These are phyloP conservation scores for Ophiostoma tasmaniense DNA, from an alignment of 2,329 filamentous ascomycete genomes.

Conservation along the genomic window DNA sequence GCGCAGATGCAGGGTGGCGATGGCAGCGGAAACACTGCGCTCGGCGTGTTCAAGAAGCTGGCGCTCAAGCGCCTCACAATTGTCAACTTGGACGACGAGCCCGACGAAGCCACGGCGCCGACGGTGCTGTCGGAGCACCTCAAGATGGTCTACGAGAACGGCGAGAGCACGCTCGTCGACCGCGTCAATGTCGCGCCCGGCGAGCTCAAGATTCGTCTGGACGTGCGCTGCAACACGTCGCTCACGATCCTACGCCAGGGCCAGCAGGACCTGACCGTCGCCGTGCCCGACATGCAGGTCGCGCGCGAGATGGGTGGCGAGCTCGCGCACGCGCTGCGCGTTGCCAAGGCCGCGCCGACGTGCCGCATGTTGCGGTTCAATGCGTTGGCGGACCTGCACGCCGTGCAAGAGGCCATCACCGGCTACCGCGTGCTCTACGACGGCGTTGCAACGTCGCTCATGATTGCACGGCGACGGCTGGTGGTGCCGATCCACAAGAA, in stretches of 20 bases:
- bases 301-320: constrained; percentile 54
- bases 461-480: constrained; percentile 76
- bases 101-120: constrained; percentile 48
- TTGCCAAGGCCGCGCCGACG: constrained; percentile 49
- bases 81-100: constrained; percentile 61
- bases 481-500: constrained; percentile 92
- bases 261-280: constrained; percentile 69
- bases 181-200: constrained; percentile 72
- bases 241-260: constrained; percentile 62
- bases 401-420: constrained; percentile 70
- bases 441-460: constrained; percentile 62
- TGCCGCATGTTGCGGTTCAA: constrained; percentile 64
- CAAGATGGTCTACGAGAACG: constrained; percentile 65
- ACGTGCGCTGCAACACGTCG: constrained; percentile 51
- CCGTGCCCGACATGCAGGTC: constrained; percentile 60
- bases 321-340: constrained; percentile 55
- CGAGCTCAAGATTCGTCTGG: constrained; percentile 60
- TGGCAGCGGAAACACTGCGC: constrained; percentile 41
- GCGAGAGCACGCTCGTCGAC: constrained; percentile 71
- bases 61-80: constrained; percentile 61
- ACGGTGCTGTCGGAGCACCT: constrained; percentile 71
- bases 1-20: constrained; percentile 37
- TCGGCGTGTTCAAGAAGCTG: constrained; percentile 42
- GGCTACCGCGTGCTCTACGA: constrained; percentile 71
- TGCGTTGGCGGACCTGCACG: constrained; percentile 61